Conservation (phyloP, 495 filamentous ascomycete species). For the Podospora tetraspora region DNA sequence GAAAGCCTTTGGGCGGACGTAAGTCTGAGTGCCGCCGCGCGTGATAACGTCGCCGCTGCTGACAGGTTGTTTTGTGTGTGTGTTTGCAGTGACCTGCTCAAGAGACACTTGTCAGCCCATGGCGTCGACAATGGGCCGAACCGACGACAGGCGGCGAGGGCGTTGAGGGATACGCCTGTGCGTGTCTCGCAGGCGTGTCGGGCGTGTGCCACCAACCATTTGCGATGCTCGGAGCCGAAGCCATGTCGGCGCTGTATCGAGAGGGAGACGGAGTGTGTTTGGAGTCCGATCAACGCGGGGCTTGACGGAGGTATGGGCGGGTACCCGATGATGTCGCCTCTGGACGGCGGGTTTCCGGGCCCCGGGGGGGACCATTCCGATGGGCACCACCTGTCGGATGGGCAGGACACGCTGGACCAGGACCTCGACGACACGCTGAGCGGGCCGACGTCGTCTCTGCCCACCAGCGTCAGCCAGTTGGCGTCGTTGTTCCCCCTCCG, state of each 20-base stretch:
- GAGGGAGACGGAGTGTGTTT: conserved; percentile 11
- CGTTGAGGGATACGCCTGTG: not conserved
- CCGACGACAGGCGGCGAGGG: not conserved
- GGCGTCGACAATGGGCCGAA: not conserved
- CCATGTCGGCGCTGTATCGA: conserved; percentile 12
- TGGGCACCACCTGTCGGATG: not conserved
- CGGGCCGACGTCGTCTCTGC: not conserved
- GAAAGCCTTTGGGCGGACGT: conserved; percentile 17
- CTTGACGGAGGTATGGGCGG: not conserved
- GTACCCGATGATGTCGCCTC: not conserved
- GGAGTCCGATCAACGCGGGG: conserved; percentile 1
- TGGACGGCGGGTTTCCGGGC: not conserved
- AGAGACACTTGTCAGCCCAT: not conserved
- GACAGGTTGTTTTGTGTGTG: not conserved
- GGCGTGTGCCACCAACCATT: conserved; percentile 12
- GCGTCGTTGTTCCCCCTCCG: not conserved
- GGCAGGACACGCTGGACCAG: not conserved
- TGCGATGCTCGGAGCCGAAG: conserved; percentile 14
- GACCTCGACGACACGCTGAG: not conserved
- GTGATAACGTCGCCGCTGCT: not conserved
- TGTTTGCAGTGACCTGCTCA: not conserved
- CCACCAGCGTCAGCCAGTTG: not conserved
- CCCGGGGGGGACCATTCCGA: not conserved
- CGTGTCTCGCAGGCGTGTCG: conserved; percentile 14
- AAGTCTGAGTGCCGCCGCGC: conserved; percentile 1